Conservation (phyloP, 225 moss, liverwort and hornwort genomes). For the Pleurozium schreberi region DNA sequence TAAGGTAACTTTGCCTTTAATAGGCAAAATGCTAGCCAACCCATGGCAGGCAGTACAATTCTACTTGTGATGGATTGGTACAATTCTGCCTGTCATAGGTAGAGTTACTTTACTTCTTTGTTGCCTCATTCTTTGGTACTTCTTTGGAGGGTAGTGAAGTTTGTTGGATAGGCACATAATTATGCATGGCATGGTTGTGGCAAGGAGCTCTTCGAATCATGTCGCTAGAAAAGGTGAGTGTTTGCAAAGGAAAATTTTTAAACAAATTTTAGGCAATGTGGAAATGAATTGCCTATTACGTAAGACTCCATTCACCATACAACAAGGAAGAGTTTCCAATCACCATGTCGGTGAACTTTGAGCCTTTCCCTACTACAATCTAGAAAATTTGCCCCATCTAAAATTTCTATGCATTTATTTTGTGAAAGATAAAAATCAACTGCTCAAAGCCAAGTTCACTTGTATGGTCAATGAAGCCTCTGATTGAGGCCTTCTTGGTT, state of each 20-base stretch:
- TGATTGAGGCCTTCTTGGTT: neutral
- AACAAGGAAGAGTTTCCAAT: neutral
- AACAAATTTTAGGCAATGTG: neutral
- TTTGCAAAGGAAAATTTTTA: neutral
- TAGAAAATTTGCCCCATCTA: neutral
- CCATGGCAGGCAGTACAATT: too few relatives aligned
- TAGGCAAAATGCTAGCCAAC: too few relatives aligned
- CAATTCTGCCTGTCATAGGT: too few relatives aligned
- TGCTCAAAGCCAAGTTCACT: neutral
- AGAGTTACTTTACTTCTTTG: too few relatives aligned
- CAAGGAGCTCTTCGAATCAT: neutral
- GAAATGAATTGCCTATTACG: neutral
- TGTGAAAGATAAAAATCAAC: neutral
- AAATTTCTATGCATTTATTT: neutral
- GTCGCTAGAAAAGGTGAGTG: accelerated
- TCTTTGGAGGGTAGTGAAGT: too few relatives aligned
- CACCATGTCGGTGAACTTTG: neutral
- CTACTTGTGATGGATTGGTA: too few relatives aligned
- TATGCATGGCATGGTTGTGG: accelerated
- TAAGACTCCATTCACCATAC: neutral
- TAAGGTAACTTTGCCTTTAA: too few relatives aligned
- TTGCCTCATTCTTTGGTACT: neutral
- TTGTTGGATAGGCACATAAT: neutral
- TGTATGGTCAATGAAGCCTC: neutral
- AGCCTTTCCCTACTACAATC: neutral